A percentile compares a stretch with the other conserved stretches of the same genome.
phyloP scores from a whole-genome alignment of 768 basidiomycete species.

The Termitomyces sp. region DNA sequence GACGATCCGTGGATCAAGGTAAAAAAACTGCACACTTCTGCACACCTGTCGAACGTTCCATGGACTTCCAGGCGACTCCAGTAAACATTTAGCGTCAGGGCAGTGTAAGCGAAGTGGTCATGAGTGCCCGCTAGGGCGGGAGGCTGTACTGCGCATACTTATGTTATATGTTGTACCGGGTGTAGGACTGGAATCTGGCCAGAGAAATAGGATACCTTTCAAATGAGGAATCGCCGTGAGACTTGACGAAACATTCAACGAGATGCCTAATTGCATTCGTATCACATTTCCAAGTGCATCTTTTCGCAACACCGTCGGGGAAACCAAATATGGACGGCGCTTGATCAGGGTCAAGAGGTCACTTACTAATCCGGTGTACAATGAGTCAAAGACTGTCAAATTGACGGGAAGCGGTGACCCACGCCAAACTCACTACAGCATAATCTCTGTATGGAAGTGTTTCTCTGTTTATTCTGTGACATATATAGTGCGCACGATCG shows the following conservation, averaged over 20 bases:
- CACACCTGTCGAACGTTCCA: neutral
- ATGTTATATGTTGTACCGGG: neutral
- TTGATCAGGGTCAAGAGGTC: constrained; percentile 1
- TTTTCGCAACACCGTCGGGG: neutral
- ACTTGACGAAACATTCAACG: neutral
- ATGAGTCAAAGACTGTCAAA: constrained; percentile 14
- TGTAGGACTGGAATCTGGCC: neutral
- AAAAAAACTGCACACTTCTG: too few relatives aligned
- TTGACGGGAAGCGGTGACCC: constrained; percentile 15
- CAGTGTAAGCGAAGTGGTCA: neutral
- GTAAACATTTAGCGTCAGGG: neutral
- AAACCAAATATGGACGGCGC: constrained; percentile 6
- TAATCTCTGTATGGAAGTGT: constrained; percentile 4
- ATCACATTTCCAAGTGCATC: neutral
- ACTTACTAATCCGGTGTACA: constrained; percentile 7
- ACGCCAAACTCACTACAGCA: constrained; percentile 6
- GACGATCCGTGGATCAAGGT: too few relatives aligned
- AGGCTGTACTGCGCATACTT: neutral
- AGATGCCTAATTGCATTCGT: neutral
- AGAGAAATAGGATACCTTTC: neutral
- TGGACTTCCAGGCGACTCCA: neutral
- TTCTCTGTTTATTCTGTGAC: neutral
- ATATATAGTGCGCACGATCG: constrained; percentile 5
- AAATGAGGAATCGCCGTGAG: neutral
- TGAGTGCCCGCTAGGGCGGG: neutral